A percentile compares a stretch with the other conserved stretches of the same genome.
Conservation (phyloP, 345 rosid species). For the Hevea brasiliensis region DNA sequence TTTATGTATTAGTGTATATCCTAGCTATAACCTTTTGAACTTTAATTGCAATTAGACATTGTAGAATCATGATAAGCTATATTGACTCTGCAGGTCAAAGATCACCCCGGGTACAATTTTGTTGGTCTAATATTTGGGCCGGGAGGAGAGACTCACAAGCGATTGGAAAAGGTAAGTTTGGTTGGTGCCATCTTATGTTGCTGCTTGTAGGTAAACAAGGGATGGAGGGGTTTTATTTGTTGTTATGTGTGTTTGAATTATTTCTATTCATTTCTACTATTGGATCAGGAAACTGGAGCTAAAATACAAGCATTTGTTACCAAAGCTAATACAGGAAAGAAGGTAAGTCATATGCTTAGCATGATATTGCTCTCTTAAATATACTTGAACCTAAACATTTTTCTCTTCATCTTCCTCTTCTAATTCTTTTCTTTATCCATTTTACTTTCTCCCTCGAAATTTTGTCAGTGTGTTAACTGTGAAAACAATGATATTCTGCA, state of each 20-base stretch:
- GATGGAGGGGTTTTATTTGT: background rate
- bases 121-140: constrained; percentile 74
- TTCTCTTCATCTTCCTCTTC: background rate
- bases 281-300: constrained; percentile 82
- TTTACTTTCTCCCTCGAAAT: background rate
- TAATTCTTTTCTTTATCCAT: background rate
- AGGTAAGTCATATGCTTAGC: constrained; percentile 43
- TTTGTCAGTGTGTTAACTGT: background rate
- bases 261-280: constrained; percentile 12
- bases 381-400: background rate
- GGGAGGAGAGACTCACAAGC: constrained; percentile 73
- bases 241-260: background rate
- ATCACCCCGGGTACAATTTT: constrained; percentile 71
- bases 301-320: constrained; percentile 62
- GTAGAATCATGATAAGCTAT: background rate
- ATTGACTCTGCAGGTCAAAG: constrained; percentile 54
- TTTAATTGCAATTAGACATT: background rate
- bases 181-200: constrained; percentile 4
- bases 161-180: constrained; percentile 68
- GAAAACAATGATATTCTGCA: background rate
- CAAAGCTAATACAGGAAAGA: constrained; percentile 57
- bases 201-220: background rate
- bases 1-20: background rate
- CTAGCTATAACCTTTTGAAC: background rate
- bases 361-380: background rate